Evolutionary conservation across 2,329 filamentous ascomycete genomes (phyloP).

Genomic region (Fusarium pseudoanthophilum): DNA sequence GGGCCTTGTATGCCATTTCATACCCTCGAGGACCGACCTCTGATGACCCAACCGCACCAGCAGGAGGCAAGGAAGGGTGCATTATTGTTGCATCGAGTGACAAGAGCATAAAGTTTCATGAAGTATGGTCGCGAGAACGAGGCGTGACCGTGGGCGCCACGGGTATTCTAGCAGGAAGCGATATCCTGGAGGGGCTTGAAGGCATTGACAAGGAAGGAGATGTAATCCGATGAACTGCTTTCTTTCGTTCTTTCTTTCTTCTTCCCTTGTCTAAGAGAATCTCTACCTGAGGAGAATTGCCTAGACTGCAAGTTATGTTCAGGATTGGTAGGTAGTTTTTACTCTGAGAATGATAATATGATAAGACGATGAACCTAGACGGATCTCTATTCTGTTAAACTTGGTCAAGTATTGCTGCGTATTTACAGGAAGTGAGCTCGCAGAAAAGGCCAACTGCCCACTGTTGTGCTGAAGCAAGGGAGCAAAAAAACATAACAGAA

Average conservation of each 20-base stretch:
- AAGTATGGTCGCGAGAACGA: constrained; percentile 81
- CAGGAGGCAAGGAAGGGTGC: constrained; percentile 61
- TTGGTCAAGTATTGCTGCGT: not conserved
- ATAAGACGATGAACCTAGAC: constrained; percentile 4
- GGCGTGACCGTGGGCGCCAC: constrained; percentile 63
- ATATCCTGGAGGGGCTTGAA: constrained; percentile 84
- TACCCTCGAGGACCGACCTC: constrained; percentile 70
- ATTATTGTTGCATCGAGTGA: constrained; percentile 94
- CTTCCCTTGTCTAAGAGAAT: not conserved
- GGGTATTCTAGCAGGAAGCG: constrained; percentile 80
- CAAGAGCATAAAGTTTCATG: constrained; percentile 93
- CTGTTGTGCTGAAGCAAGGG: not conserved
- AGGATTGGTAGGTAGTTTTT: constrained; percentile 10
- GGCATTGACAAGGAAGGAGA: constrained; percentile 80
- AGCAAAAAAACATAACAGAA: constrained; percentile 2
- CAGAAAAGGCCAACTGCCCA: not conserved
- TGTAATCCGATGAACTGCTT: constrained; percentile 69
- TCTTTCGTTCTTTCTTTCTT: not conserved
- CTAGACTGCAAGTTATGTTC: constrained; percentile 27
- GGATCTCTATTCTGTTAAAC: not conserved
- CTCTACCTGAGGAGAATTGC: constrained; percentile 4
- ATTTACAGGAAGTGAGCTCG: constrained; percentile 15
- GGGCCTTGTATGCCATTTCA: constrained; percentile 87
- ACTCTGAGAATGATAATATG: constrained; percentile 24
- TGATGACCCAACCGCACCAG: constrained; percentile 38